A percentile compares a stretch with the other conserved stretches of the same genome.
Evolutionary conservation across 192 early-diverging fungal genomes (phyloP).

Genomic region (Backusella liffmaniae): DNA sequence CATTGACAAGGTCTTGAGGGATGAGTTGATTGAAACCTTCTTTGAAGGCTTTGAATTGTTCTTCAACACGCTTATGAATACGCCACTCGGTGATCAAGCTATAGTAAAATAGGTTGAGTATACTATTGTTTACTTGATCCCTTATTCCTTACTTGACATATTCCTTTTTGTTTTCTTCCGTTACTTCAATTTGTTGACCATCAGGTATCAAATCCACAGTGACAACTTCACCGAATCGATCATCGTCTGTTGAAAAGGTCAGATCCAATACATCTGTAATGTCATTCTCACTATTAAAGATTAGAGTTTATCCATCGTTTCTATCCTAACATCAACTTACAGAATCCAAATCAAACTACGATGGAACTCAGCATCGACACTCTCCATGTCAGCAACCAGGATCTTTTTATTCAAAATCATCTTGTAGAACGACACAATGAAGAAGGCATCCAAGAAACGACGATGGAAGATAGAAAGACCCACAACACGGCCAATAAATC

Average conservation of each 20-base stretch:
- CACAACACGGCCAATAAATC: slow-evolving; percentile 96
- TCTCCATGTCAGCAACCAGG: slow-evolving; percentile 89
- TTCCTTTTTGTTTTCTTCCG: slow-evolving; percentile 95
- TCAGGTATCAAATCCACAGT: slow-evolving; percentile 87
- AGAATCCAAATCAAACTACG: slow-evolving; percentile 93
- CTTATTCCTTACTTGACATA: slow-evolving; percentile 69
- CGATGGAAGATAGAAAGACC: slow-evolving; percentile 97
- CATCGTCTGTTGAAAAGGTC: slow-evolving; percentile 89
- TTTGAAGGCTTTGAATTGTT: slow-evolving; percentile 93
- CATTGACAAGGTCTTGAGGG: slow-evolving; percentile 88
- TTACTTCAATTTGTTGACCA: slow-evolving; percentile 88
- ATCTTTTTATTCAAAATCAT: slow-evolving; percentile 92
- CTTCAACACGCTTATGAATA: slow-evolving; percentile 87
- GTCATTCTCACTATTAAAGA: slow-evolving; percentile 70
- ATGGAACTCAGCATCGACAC: slow-evolving; percentile 90
- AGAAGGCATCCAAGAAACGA: slow-evolving; percentile 95
- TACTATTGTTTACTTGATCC: not conserved
- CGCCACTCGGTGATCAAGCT: slow-evolving; percentile 83
- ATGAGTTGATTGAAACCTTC: slow-evolving; percentile 96
- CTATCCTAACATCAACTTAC: slow-evolving; percentile 37
- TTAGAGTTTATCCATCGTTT: not conserved
- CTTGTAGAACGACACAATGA: slow-evolving; percentile 96
- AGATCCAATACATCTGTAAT: slow-evolving; percentile 84
- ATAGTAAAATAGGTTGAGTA: not conserved
- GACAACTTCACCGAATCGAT: slow-evolving; percentile 87